Evolutionary conservation across 768 basidiomycete species (phyloP).

Genomic region (Lactarius hatsudake): DNA sequence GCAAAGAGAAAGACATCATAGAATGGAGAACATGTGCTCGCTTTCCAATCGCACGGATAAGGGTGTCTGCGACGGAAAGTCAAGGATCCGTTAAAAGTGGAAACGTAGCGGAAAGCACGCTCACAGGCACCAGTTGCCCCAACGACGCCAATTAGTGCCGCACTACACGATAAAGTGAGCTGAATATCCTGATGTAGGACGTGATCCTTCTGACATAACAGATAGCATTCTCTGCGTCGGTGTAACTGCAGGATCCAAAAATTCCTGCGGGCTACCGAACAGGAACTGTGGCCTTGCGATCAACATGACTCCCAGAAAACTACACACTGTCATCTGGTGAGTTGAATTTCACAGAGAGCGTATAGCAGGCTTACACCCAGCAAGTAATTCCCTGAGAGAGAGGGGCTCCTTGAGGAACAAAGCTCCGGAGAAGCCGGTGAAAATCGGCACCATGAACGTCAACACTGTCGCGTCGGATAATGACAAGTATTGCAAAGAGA

Average conservation of each 20-base stretch:
- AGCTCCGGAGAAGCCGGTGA: not conserved
- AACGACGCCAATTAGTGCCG: slow-evolving; percentile 63
- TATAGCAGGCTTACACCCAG: not conserved
- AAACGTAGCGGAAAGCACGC: slow-evolving; percentile 30
- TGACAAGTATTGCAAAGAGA: not conserved
- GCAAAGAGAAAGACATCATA: slow-evolving; percentile 61
- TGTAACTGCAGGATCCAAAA: slow-evolving; percentile 25
- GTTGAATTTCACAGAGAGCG: not conserved
- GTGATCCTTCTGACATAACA: slow-evolving; percentile 44
- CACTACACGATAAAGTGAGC: slow-evolving; percentile 36
- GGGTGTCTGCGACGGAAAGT: slow-evolving; percentile 38
- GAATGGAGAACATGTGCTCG: slow-evolving; percentile 74
- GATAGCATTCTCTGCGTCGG: slow-evolving; percentile 50
- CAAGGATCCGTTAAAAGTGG: not conserved
- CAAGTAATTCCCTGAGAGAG: not conserved
- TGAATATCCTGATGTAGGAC: not conserved
- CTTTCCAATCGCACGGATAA: slow-evolving; percentile 51
- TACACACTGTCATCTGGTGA: not conserved
- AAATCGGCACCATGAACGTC: not conserved
- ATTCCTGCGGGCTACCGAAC: slow-evolving; percentile 46
- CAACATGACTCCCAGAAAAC: not conserved
- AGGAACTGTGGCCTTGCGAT: slow-evolving; percentile 77
- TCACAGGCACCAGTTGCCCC: slow-evolving; percentile 68
- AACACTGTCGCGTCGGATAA: not conserved
- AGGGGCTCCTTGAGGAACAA: not conserved